phyloP scores from a whole-genome alignment of 495 filamentous ascomycete genomes.

The Extremus antarcticus region DNA sequence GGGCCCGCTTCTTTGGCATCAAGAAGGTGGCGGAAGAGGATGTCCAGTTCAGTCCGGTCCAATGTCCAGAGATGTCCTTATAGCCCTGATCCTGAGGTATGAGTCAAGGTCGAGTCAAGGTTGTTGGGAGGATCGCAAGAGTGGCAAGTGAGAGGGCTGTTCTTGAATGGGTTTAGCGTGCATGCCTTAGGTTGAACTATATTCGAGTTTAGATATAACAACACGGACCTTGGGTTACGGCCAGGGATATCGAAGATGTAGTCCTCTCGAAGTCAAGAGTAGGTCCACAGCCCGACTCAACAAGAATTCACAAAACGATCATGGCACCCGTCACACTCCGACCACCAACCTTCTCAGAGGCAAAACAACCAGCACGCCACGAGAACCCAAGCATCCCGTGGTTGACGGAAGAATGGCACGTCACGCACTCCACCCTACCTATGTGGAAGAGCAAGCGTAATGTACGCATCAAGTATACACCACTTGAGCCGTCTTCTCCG shows the following conservation, averaged over 20 bases:
- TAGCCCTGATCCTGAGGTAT: not conserved
- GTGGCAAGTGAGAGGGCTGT: not conserved
- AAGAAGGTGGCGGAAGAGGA: not conserved
- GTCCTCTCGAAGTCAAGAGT: too few relatives aligned
- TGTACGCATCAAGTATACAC: constrained; percentile 60
- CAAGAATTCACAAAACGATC: not conserved
- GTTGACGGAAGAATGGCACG: constrained; percentile 59
- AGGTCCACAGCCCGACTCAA: constrained; percentile 1
- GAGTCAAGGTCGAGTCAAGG: not conserved
- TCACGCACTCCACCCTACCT: constrained; percentile 63
- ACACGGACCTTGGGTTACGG: too few relatives aligned
- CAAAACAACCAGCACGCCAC: constrained; percentile 20
- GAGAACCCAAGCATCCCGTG: constrained; percentile 45
- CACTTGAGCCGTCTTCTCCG: constrained; percentile 29
- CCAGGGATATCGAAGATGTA: too few relatives aligned
- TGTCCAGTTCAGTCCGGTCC: not conserved
- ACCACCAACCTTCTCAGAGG: constrained; percentile 18
- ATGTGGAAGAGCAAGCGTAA: constrained; percentile 65
- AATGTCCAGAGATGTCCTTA: not conserved
- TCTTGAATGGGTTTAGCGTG: not conserved
- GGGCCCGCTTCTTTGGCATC: constrained; percentile 32
- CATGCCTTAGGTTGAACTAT: too few relatives aligned
- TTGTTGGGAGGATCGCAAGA: not conserved
- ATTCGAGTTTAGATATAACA: not conserved
- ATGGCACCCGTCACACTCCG: constrained; percentile 12